Conservation (phyloP, 345 rosid species). For the Excoecaria cochinchinensis region DNA sequence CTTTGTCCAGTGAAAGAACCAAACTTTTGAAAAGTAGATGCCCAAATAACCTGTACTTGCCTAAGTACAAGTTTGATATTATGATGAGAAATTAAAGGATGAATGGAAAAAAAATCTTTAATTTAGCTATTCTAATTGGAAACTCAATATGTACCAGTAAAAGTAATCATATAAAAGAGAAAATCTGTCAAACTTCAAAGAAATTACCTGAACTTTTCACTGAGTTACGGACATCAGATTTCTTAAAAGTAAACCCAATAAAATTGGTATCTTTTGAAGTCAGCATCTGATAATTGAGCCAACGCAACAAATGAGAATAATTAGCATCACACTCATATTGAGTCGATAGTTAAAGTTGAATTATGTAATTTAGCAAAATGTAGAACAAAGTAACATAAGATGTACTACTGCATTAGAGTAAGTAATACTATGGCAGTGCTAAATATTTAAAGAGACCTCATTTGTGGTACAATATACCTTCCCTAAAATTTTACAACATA, state of each 20-base stretch:
- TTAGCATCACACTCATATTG: constrained; percentile 4
- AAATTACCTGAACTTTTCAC: constrained; percentile 70
- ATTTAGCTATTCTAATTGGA: neutral
- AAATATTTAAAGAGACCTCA: too few species aligned
- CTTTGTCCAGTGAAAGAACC: neutral
- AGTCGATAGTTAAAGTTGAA: neutral
- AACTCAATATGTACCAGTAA: neutral
- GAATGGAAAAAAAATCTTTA: neutral
- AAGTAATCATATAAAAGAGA: neutral
- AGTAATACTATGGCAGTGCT: too few species aligned
- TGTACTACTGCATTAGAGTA: too few species aligned
- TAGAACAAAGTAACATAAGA: neutral
- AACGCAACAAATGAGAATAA: constrained; percentile 6
- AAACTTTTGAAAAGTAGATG: neutral
- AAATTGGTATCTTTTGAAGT: constrained; percentile 88
- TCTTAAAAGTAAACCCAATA: constrained; percentile 90
- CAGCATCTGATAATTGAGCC: constrained; percentile 68
- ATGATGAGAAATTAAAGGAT: neutral
- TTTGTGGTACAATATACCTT: too few species aligned
- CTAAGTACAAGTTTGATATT: neutral
- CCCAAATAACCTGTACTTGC: neutral
- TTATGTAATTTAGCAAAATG: neutral
- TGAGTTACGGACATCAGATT: constrained; percentile 75
- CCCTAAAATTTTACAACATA: too few species aligned
- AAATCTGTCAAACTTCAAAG: constrained; percentile 8